phyloP scores from a whole-genome alignment of 805 yeast genomes.

The Metschnikowia bowlesiae region DNA sequence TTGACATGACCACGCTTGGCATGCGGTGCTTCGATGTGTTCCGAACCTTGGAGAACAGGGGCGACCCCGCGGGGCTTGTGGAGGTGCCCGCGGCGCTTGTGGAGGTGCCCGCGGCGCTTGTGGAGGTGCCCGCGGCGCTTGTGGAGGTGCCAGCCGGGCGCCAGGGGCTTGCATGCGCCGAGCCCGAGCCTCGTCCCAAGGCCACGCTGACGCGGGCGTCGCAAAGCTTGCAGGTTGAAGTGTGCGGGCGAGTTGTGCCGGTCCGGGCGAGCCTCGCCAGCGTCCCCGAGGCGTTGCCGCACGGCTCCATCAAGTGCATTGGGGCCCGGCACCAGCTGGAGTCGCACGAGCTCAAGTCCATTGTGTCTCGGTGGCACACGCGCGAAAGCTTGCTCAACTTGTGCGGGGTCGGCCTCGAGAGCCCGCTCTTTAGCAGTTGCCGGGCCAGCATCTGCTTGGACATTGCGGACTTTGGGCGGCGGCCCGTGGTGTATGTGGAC shows the following conservation, averaged over 20 bases:
- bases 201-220: background rate
- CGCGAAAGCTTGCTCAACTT: background rate
- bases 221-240: background rate
- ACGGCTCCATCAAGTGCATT: background rate
- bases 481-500: background rate
- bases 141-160: too few relatives aligned
- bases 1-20: background rate
- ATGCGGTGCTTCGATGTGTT: background rate
- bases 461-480: background rate
- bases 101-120: too few relatives aligned
- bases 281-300: background rate
- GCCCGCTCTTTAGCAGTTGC: background rate
- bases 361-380: background rate
- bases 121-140: too few relatives aligned
- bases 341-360: background rate
- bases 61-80: background rate
- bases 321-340: background rate
- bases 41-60: background rate
- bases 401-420: background rate
- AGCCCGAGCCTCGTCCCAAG: too few relatives aligned
- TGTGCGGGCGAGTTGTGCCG: background rate
- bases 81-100: too few relatives aligned
- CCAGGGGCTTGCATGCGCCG: too few relatives aligned
- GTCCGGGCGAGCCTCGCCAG: background rate
- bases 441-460: background rate